phyloP scores from a whole-genome alignment of 106 monocot genomes.

The Posidonia australis region DNA sequence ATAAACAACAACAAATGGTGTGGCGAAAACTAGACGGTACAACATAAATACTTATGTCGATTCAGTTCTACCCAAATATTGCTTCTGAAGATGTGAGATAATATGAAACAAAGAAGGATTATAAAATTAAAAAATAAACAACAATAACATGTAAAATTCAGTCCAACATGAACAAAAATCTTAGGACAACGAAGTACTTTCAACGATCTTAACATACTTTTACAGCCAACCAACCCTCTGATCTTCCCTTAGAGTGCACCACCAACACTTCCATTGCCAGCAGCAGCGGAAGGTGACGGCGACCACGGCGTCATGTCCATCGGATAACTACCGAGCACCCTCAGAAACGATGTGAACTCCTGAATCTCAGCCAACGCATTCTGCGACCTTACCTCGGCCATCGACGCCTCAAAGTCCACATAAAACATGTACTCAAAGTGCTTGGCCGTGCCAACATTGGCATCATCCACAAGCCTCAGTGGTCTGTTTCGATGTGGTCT shows the following conservation, averaged over 20 bases:
- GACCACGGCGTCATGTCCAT: constrained; percentile 12
- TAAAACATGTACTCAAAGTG: constrained; percentile 64
- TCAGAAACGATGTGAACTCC: constrained; percentile 10
- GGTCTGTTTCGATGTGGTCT: constrained; percentile 45
- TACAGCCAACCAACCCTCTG: constrained; percentile 1
- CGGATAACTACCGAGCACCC: constrained; percentile 12
- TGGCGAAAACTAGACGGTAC: too few species aligned
- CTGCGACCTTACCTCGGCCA: constrained; percentile 52
- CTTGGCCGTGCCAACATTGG: constrained; percentile 43
- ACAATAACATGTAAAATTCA: too few species aligned
- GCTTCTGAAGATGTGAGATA: too few species aligned
- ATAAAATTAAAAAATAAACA: too few species aligned
- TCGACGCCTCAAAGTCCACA: constrained; percentile 62
- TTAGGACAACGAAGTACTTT: too few species aligned
- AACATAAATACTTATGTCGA: too few species aligned
- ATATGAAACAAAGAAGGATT: too few species aligned
- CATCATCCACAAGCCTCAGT: constrained; percentile 43
- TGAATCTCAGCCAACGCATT: constrained; percentile 53
- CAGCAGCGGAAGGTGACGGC: not conserved
- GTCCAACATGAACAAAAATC: too few species aligned
- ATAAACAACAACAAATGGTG: too few species aligned
- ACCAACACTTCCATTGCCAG: not conserved
- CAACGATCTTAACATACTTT: too few species aligned
- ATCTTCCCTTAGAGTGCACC: too few species aligned
- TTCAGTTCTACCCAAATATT: too few species aligned